A percentile compares a stretch with the other conserved stretches of the same genome.
These are phyloP conservation scores for Blumeria hordei DNA, from an alignment of 2,329 filamentous ascomycete species.

Conservation along the genomic window DNA sequence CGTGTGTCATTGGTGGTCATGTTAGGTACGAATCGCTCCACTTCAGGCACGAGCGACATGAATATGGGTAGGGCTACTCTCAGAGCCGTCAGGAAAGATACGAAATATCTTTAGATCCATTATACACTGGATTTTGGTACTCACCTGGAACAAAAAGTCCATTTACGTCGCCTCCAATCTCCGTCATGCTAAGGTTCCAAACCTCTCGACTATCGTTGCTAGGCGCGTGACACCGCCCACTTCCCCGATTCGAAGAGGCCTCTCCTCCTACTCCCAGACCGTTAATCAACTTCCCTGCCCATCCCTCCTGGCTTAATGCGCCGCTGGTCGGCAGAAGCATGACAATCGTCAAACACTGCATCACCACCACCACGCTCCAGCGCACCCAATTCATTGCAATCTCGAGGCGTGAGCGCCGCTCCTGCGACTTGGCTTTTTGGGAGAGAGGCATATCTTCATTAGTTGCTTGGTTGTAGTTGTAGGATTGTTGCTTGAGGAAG, in stretches of 20 bases:
- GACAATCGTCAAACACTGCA: constrained; percentile 12
- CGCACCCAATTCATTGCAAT: constrained; percentile 11
- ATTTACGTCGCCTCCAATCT: constrained; percentile 16
- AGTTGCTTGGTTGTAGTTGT: constrained; percentile 1
- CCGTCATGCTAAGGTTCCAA: constrained; percentile 6
- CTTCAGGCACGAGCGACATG: constrained; percentile 11
- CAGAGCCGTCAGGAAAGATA: too few relatives aligned
- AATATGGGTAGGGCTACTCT: constrained; percentile 5
- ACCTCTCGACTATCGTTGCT: background rate
- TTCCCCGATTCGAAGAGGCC: background rate
- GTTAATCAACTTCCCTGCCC: constrained; percentile 3
- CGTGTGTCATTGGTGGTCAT: constrained; percentile 13
- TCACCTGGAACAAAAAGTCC: constrained; percentile 14
- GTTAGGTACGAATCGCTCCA: constrained; percentile 14
- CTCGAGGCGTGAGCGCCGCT: background rate
- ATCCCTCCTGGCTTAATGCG: constrained; percentile 2
- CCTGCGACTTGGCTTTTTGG: constrained; percentile 3
- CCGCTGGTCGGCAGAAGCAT: constrained; percentile 8
- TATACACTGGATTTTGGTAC: background rate
- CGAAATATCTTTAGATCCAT: too few relatives aligned
- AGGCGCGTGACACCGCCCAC: constrained; percentile 3
- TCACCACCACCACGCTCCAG: constrained; percentile 10
- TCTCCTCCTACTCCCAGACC: background rate
- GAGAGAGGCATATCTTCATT: constrained; percentile 1
- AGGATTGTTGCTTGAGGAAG: constrained; percentile 5